phyloP scores from a whole-genome alignment of 352 stramenopile genomes.

The Pythium guiyangense region DNA sequence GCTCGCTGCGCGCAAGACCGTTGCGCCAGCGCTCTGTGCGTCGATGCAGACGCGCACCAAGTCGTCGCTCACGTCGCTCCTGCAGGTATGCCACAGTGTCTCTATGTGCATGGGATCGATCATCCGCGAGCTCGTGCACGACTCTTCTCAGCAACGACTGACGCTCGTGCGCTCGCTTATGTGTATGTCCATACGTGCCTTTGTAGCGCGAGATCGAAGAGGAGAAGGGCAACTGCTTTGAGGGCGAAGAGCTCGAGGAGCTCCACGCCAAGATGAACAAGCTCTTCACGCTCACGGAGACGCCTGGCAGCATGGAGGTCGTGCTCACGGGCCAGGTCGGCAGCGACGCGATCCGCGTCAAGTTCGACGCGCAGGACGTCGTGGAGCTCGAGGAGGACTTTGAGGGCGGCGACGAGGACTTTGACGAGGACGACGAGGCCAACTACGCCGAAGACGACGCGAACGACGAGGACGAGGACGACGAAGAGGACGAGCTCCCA shows the following conservation, averaged over 20 bases:
- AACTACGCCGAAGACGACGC: conserved; percentile 28
- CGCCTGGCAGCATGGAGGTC: conserved; percentile 58
- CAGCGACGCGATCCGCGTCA: conserved; percentile 60
- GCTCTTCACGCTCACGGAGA: conserved; percentile 62
- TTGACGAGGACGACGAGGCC: conserved; percentile 33
- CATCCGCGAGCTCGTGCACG: no score
- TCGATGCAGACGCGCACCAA: conserved; percentile 53
- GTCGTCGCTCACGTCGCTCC: conserved; percentile 35
- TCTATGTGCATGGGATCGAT: no score
- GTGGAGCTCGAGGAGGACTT: conserved; percentile 69
- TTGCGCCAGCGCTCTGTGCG: conserved; percentile 16
- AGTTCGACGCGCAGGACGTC: conserved; percentile 76
- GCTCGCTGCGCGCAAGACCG: conserved; percentile 9
- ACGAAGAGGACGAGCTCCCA: conserved; percentile 62
- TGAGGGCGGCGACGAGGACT: conserved; percentile 41
- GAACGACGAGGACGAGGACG: conserved; percentile 44
- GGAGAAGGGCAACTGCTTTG: conserved; percentile 84
- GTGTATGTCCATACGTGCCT: background rate
- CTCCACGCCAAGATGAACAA: conserved; percentile 64
- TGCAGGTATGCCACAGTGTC: conserved; percentile 38
- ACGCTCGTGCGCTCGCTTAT: background rate
- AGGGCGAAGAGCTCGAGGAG: conserved; percentile 62
- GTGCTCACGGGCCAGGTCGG: conserved; percentile 49
- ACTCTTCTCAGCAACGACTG: no score
- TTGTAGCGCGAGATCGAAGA: conserved; percentile 68